Conservation (phyloP, 2,329 filamentous ascomycete genomes). For the Pseudogymnoascus pannorum region DNA sequence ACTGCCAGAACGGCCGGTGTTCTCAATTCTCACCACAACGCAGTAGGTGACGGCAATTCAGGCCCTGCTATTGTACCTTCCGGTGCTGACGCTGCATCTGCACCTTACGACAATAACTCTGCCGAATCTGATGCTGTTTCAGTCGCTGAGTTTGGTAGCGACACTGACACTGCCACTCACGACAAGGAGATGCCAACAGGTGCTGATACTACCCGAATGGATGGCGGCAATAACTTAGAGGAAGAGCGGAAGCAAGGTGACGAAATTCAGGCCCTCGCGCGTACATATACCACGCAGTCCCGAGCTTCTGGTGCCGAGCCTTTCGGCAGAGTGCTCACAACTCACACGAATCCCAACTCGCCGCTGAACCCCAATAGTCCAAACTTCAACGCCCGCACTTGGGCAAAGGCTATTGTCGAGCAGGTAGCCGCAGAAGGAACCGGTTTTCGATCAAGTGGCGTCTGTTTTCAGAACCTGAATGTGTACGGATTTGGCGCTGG, state of each 20-base stretch:
- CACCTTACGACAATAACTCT: not conserved
- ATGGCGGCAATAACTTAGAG: not conserved
- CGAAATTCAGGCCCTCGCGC: constrained; percentile 44
- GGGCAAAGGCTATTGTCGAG: constrained; percentile 52
- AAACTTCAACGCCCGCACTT: constrained; percentile 46
- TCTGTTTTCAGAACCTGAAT: constrained; percentile 60
- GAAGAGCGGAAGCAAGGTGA: not conserved
- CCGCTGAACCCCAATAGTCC: constrained; percentile 44
- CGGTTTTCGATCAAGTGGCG: constrained; percentile 46
- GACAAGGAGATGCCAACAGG: not conserved
- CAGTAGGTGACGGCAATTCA: not conserved
- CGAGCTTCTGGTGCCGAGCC: not conserved
- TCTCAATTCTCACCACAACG: not conserved
- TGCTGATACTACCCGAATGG: not conserved
- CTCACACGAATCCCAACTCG: constrained; percentile 34
- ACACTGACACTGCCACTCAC: not conserved
- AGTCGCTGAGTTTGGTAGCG: not conserved
- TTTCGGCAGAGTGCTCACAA: not conserved
- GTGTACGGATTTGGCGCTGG: constrained; percentile 60
- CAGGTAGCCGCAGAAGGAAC: constrained; percentile 34
- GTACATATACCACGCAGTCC: constrained; percentile 47
- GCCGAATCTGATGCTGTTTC: not conserved
- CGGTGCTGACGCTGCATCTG: not conserved
- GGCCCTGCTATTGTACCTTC: not conserved
- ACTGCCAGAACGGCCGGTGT: not conserved